Evolutionary conservation across 2,329 filamentous ascomycete species (phyloP).

Genomic region (Phyllosticta citrichinensis): DNA sequence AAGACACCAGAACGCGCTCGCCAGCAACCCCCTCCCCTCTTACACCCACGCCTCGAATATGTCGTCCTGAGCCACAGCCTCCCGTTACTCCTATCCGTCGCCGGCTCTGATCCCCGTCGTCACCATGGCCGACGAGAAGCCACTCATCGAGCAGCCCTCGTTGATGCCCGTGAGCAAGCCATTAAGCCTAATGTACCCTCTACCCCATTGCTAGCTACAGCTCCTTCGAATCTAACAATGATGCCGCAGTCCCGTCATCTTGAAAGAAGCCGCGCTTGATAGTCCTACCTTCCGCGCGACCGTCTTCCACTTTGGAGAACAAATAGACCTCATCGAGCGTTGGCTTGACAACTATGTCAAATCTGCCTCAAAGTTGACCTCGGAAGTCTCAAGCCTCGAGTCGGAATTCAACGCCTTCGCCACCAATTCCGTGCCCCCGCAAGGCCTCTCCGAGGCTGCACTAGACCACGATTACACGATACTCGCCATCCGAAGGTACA

Average conservation of each 20-base stretch:
- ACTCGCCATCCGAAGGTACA: slow-evolving; percentile 72
- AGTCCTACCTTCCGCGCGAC: slow-evolving; percentile 91
- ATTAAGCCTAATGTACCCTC: slow-evolving; percentile 32
- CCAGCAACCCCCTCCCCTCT: neutral
- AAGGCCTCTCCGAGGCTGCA: slow-evolving; percentile 67
- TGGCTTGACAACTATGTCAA: slow-evolving; percentile 73
- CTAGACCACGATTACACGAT: slow-evolving; percentile 94
- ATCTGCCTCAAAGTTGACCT: slow-evolving; percentile 50
- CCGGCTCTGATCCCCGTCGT: neutral
- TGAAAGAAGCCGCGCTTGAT: slow-evolving; percentile 93
- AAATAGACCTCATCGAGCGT: slow-evolving; percentile 81
- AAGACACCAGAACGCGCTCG: slow-evolving; percentile 3
- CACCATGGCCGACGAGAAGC: slow-evolving; percentile 27
- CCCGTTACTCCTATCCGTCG: neutral
- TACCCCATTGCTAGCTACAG: neutral
- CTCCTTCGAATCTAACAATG: slow-evolving; percentile 5
- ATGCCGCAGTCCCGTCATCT: slow-evolving; percentile 58
- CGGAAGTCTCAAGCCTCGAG: slow-evolving; percentile 66
- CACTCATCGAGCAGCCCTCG: slow-evolving; percentile 17
- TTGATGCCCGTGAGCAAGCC: slow-evolving; percentile 31
- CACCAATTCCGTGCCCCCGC: slow-evolving; percentile 61
- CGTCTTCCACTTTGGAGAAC: slow-evolving; percentile 76
- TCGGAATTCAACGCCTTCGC: slow-evolving; percentile 69
- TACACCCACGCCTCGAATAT: neutral
- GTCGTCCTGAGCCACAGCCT: neutral